These are phyloP conservation scores for Choanephora cucurbitarum DNA, from an alignment of 371 early-diverging fungal genomes.

Conservation along the genomic window DNA sequence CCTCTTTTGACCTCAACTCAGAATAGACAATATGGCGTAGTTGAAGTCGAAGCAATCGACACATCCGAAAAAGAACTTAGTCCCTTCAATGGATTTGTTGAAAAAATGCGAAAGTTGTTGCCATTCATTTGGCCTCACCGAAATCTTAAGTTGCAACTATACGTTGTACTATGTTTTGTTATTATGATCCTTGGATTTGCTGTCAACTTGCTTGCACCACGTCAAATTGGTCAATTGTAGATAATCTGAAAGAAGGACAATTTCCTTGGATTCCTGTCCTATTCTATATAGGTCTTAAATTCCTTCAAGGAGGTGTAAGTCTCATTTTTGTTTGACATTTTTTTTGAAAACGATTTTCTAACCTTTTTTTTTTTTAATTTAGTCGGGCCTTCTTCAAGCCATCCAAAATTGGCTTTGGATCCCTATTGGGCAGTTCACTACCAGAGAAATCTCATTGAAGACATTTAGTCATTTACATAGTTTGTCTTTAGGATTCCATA, in stretches of 20 bases:
- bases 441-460: conserved; percentile 79
- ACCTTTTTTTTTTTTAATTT: conserved; percentile 4
- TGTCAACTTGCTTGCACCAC: conserved; percentile 81
- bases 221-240: conserved; percentile 81
- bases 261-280: conserved; percentile 68
- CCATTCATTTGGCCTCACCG: conserved; percentile 89
- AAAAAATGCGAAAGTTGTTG: conserved; percentile 62
- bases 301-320: conserved; percentile 72
- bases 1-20: conserved; percentile 7
- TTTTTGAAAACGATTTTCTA: too few species aligned
- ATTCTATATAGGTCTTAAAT: conserved; percentile 69
- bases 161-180: conserved; percentile 68
- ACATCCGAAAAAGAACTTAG: conserved; percentile 29
- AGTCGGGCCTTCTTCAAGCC: conserved; percentile 75
- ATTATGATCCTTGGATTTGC: conserved; percentile 72
- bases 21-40: not conserved
- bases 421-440: conserved; percentile 88
- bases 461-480: conserved; percentile 88
- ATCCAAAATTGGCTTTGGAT: conserved; percentile 86
- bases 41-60: not conserved
- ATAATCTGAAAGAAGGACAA: conserved; percentile 32
- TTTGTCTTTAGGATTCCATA: conserved; percentile 84
- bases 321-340: too few species aligned
- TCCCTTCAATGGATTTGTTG: conserved; percentile 49
- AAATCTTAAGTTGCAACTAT: conserved; percentile 62